Conservation (phyloP, 2,329 filamentous ascomycete genomes). For the Blastomyces gilchristii region DNA sequence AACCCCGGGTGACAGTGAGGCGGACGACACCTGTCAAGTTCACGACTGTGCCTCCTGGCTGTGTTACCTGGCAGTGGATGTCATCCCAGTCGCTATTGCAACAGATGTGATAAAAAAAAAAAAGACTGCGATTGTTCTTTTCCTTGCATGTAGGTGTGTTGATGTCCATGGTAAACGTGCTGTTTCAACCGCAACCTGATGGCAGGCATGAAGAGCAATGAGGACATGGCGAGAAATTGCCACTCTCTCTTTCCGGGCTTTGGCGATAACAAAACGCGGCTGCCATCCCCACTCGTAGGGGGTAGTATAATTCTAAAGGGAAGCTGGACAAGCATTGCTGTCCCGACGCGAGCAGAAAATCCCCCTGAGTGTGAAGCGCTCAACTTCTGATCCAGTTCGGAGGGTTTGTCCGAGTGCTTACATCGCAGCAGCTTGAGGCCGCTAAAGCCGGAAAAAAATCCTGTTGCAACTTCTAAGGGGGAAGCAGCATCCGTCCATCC, state of each 20-base stretch:
- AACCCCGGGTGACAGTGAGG: background rate
- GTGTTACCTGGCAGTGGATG: background rate
- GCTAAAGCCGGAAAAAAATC: background rate
- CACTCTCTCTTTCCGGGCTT: background rate
- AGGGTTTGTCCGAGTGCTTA: background rate
- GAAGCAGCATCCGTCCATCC: background rate
- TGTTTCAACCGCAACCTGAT: background rate
- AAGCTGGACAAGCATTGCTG: background rate
- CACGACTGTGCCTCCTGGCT: background rate
- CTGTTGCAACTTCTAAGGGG: background rate
- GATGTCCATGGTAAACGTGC: background rate
- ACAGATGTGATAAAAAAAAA: background rate
- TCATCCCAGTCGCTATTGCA: background rate
- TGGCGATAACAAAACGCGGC: background rate
- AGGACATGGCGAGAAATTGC: background rate
- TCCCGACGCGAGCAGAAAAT: background rate
- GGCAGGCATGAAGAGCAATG: background rate
- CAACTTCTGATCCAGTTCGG: background rate
- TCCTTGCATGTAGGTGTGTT: background rate
- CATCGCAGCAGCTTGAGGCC: background rate
- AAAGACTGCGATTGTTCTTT: background rate
- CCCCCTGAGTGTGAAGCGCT: background rate
- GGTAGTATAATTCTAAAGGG: background rate
- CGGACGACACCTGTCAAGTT: slow-evolving; percentile 1
- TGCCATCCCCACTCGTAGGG: background rate